These are phyloP conservation scores for Vitis hybrid DNA, from an alignment of 177 flowering plant species.

Conservation along the genomic window DNA sequence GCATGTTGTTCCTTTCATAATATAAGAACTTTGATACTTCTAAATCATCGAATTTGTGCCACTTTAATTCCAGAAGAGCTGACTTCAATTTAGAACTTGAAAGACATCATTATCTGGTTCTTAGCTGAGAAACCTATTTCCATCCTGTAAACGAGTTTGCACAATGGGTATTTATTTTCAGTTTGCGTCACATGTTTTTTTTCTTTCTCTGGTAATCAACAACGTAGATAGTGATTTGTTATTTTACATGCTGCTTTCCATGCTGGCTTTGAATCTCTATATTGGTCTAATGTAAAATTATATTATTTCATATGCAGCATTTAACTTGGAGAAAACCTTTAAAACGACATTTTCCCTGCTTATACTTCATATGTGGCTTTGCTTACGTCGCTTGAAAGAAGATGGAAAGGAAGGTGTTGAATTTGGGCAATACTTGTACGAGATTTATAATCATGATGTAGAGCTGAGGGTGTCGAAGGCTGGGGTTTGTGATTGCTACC, in stretches of 20 bases:
- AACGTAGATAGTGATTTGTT: too few relatives aligned
- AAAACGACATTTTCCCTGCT: slow-evolving; percentile 86
- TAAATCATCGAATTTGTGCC: too few relatives aligned
- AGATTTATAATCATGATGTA: slow-evolving; percentile 91
- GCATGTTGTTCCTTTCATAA: too few relatives aligned
- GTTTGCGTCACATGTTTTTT: neutral
- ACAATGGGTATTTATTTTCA: too few relatives aligned
- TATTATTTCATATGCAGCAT: slow-evolving; percentile 55
- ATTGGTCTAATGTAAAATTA: slow-evolving; percentile 5
- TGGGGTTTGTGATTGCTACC: slow-evolving; percentile 66
- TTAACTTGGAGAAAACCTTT: slow-evolving; percentile 91
- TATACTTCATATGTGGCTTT: slow-evolving; percentile 97
- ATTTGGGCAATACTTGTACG: slow-evolving; percentile 88
- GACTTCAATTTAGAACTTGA: too few relatives aligned
- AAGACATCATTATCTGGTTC: too few relatives aligned
- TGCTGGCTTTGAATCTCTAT: too few relatives aligned
- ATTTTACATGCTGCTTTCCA: too few relatives aligned
- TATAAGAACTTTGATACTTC: too few relatives aligned
- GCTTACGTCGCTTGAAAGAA: slow-evolving; percentile 86
- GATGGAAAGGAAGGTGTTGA: slow-evolving; percentile 95
- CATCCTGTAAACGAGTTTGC: too few relatives aligned
- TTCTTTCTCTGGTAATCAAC: neutral
- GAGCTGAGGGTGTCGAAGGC: slow-evolving; percentile 96
- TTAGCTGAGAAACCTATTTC: too few relatives aligned
- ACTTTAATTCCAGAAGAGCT: too few relatives aligned